Evolutionary conservation across 352 stramenopile species (phyloP).

Genomic region (Phytophthora syringae): DNA sequence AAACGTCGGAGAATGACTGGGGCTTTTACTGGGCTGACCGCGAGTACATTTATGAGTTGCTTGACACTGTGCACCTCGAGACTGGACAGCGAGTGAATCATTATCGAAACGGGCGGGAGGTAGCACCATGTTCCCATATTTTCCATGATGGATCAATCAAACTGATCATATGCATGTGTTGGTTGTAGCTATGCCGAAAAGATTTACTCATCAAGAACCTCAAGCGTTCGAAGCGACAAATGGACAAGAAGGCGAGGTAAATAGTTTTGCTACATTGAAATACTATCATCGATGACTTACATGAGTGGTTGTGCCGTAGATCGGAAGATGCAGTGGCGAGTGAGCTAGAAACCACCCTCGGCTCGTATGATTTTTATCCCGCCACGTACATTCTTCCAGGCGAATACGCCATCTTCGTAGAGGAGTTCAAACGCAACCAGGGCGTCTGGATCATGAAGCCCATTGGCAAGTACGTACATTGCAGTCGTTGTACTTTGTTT

Average conservation of each 20-base stretch:
- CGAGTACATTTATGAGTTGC: constrained; percentile 91
- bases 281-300: not conserved
- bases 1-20: constrained; percentile 90
- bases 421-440: constrained; percentile 93
- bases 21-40: constrained; percentile 91
- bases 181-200: constrained; percentile 87
- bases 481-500: not conserved
- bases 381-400: constrained; percentile 94
- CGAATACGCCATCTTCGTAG: constrained; percentile 95
- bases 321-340: constrained; percentile 46
- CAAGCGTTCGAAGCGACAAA: constrained; percentile 86
- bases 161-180: not conserved
- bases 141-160: not conserved
- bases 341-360: constrained; percentile 35
- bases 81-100: constrained; percentile 92
- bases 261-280: not conserved
- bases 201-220: constrained; percentile 97
- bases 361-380: constrained; percentile 92
- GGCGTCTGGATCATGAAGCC: constrained; percentile 98
- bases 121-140: constrained; percentile 12
- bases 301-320: constrained; percentile 24
- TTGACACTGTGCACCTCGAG: constrained; percentile 90
- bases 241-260: constrained; percentile 83
- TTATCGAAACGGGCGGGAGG: constrained; percentile 87
- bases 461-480: constrained; percentile 81